Evolutionary conservation across 768 basidiomycete species (phyloP).

Genomic region (Lentinus tigrinus): DNA sequence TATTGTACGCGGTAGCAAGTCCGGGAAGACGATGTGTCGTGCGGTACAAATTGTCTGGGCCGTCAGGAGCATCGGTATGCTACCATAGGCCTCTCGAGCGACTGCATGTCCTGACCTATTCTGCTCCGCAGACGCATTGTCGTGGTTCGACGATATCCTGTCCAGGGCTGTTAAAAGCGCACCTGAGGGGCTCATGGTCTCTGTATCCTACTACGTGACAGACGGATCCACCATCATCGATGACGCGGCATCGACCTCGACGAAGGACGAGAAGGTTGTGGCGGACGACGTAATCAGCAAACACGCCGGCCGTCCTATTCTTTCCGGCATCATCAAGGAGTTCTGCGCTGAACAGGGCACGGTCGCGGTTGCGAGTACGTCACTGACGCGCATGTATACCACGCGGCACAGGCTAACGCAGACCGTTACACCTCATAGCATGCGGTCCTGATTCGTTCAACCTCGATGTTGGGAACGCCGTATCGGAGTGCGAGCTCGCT

Average conservation of each 20-base stretch:
- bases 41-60: slow-evolving; percentile 27
- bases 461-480: slow-evolving; percentile 34
- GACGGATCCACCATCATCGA: slow-evolving; percentile 2
- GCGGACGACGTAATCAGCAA: slow-evolving; percentile 14
- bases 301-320: slow-evolving; percentile 13
- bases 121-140: slow-evolving; percentile 15
- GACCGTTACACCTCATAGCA: slow-evolving; percentile 15
- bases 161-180: slow-evolving; percentile 3
- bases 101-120: background rate
- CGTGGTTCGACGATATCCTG: slow-evolving; percentile 23
- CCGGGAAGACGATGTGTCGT: slow-evolving; percentile 17
- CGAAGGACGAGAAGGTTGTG: slow-evolving; percentile 14
- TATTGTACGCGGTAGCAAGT: slow-evolving; percentile 18
- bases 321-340: background rate
- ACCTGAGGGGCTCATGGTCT: slow-evolving; percentile 9
- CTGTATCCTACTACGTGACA: background rate
- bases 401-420: background rate
- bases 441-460: slow-evolving; percentile 32
- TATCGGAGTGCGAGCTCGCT: slow-evolving; percentile 29
- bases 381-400: background rate
- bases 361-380: slow-evolving; percentile 30
- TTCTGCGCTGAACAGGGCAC: slow-evolving; percentile 1
- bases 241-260: slow-evolving; percentile 17
- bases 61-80: slow-evolving; percentile 20
- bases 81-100: too few relatives aligned